Base-by-base conservation (phyloP, 2,329 filamentous ascomycete species). In the Colletotrichum sojae region DNA sequence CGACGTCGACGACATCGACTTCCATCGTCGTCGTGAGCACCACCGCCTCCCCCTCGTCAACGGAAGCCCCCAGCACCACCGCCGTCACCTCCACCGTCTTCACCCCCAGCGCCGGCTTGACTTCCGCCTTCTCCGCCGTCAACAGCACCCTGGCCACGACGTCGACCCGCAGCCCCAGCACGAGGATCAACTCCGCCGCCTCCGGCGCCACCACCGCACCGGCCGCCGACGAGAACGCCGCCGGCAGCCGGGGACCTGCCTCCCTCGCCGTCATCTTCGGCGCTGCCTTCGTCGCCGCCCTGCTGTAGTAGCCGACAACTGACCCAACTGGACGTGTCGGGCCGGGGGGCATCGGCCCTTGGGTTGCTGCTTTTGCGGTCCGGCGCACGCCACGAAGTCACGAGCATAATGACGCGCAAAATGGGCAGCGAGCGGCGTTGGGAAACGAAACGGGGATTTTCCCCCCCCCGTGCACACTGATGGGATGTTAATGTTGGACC, bases 1-100 rank as follows among this genome's bases (percentile, higher is more conserved):
- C 74, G 62, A 73, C 73, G 46, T 71, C 76, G 27, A 72, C 71
- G 57, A 72, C 73, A n/a, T 63, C 69, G 36, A 39, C 58, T 18
- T 67, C 64, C 8, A 49, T 40, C 12, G 25, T 40, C 16, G 48
- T 46, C 22, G 25, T 36, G 13, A 36, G 39, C 43, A 62, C 43
- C 67, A 56, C 68, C 5, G 55, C 70, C 39, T 52, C 69, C 22
- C 55, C 65, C 45, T 66, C 71, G 5, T 61, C 60, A 9, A 67
- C 67, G 3, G 55, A 22, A 20, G 51, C 20, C 15, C 51, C 52
- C 15, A 63, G 39, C 40, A 70, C 36, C 52, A 67, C 63, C 25
- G 9, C 39, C 18, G 36, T 67, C 56, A 36, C 63, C 56, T 52
- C 67, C 9, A 48, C 52, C 3, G 63, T 51, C 45, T 48, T 58